Conservation (phyloP, 1,284 basidiomycete species). For the Bondarzewia mesenterica region DNA sequence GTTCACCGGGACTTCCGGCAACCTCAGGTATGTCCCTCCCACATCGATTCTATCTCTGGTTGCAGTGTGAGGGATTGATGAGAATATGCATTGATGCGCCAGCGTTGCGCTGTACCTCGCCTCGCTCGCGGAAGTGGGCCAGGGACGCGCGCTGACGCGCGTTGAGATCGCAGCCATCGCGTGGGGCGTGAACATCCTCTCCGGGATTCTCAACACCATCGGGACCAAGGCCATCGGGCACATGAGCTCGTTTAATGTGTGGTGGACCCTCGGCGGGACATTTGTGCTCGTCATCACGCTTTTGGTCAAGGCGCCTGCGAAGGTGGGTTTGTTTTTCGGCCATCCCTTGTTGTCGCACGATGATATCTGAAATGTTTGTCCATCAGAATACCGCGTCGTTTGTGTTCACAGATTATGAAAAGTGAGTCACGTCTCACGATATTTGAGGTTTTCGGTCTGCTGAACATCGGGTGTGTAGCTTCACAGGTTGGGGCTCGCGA, state of each 20-base stretch:
- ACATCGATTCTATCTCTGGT: background rate
- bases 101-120: constrained; percentile 49
- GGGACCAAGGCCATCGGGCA: constrained; percentile 51
- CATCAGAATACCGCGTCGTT: constrained; percentile 42
- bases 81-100: background rate
- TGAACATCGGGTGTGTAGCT: constrained; percentile 24
- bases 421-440: constrained; percentile 22
- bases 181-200: constrained; percentile 49
- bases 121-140: constrained; percentile 44
- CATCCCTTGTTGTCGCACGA: background rate
- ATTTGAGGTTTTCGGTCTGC: background rate
- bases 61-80: background rate
- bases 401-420: constrained; percentile 52
- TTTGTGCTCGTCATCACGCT: constrained; percentile 47
- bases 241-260: constrained; percentile 50
- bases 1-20: constrained; percentile 54
- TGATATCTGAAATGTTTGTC: background rate
- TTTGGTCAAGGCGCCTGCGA: constrained; percentile 45
- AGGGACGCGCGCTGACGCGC: constrained; percentile 34
- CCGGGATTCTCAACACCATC: constrained; percentile 42
- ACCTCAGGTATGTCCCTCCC: constrained; percentile 33
- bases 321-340: constrained; percentile 24
- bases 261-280: constrained; percentile 59
- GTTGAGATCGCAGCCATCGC: constrained; percentile 47
- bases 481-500: constrained; percentile 45